These are phyloP conservation scores for Phytophthora foliorum DNA, from an alignment of 352 stramenopile genomes.

Conservation along the genomic window DNA sequence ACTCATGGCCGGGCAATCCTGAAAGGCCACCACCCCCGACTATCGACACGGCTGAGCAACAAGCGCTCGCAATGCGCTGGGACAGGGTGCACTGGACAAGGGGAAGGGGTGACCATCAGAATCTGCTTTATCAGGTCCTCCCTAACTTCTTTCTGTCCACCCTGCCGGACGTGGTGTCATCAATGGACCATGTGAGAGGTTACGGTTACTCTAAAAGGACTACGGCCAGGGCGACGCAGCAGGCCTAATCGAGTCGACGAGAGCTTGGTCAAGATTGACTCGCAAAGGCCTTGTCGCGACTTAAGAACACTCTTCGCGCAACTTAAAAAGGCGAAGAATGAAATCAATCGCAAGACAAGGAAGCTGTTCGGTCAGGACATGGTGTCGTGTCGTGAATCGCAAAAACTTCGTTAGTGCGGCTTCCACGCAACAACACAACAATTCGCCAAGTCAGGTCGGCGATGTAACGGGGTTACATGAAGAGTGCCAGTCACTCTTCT, in stretches of 20 bases:
- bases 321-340: neutral
- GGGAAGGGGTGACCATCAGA: conserved; percentile 9
- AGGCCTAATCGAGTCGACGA: neutral
- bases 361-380: too few relatives aligned
- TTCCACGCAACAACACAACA: too few relatives aligned
- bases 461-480: too few relatives aligned
- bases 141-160: conserved; percentile 19
- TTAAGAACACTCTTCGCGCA: neutral
- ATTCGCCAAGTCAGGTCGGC: too few relatives aligned
- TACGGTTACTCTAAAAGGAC: conserved; percentile 8
- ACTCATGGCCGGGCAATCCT: conserved; percentile 11
- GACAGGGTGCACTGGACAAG: conserved; percentile 7
- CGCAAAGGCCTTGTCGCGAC: neutral
- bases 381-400: too few relatives aligned
- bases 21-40: neutral
- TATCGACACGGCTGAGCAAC: neutral
- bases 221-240: neutral
- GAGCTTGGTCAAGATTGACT: neutral
- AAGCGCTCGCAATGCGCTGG: conserved; percentile 8
- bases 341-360: conserved; percentile 3
- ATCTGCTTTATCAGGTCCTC: conserved; percentile 22
- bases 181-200: conserved; percentile 27
- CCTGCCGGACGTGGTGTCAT: conserved; percentile 12
- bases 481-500: too few relatives aligned
- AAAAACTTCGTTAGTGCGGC: too few relatives aligned